phyloP scores from a whole-genome alignment of 345 rosid genomes.

The Pistacia integerrima region DNA sequence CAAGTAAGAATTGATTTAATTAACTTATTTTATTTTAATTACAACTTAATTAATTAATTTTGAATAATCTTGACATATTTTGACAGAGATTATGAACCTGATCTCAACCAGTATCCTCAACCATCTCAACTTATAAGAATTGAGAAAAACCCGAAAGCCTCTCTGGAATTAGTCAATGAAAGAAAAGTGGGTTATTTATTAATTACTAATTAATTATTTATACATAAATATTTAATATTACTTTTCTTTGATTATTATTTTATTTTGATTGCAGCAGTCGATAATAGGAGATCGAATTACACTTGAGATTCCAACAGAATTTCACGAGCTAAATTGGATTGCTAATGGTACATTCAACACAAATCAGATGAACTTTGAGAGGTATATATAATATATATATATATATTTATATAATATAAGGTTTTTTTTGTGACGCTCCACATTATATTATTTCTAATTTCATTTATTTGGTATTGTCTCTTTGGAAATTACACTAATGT shows the following conservation, averaged over 20 bases:
- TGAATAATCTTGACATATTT: background rate
- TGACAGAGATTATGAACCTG: slow-evolving; percentile 20
- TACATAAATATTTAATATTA: background rate
- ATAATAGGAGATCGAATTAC: background rate
- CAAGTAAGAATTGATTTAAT: slow-evolving; percentile 4
- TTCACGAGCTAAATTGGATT: background rate
- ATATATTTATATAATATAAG: background rate
- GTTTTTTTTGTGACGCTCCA: background rate
- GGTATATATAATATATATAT: background rate
- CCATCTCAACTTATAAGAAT: slow-evolving; percentile 10
- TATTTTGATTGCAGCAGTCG: background rate
- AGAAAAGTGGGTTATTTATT: slow-evolving; percentile 5
- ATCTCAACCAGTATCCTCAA: slow-evolving; percentile 2
- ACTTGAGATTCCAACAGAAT: background rate
- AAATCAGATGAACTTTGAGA: background rate
- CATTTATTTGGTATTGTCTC: background rate
- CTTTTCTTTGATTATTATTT: no score
- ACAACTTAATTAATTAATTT: background rate
- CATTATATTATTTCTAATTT: background rate
- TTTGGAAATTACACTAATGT: background rate
- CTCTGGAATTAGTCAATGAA: slow-evolving; percentile 9
- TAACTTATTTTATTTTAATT: background rate
- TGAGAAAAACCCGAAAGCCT: slow-evolving; percentile 13
- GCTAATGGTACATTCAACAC: background rate
- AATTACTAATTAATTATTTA: background rate